phyloP scores from a whole-genome alignment of 2,329 filamentous ascomycete species.

The Colletotrichum magnum region DNA sequence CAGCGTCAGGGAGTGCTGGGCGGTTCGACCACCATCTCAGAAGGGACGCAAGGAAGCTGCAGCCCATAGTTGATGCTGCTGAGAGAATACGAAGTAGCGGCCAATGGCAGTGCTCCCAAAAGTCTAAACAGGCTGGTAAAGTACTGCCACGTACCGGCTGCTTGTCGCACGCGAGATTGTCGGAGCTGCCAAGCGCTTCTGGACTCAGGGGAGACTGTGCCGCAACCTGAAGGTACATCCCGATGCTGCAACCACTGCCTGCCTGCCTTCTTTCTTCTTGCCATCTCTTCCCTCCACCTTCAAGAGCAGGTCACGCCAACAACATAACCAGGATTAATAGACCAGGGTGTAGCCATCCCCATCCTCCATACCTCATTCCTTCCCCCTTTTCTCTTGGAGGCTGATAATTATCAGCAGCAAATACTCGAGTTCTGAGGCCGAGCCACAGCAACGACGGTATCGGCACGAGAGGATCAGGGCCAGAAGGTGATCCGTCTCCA shows the following conservation, averaged over 20 bases:
- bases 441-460: neutral
- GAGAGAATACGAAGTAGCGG: constrained; percentile 24
- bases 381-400: neutral
- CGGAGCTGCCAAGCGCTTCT: constrained; percentile 37
- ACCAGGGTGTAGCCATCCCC: neutral
- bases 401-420: neutral
- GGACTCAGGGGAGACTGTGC: constrained; percentile 39
- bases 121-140: constrained; percentile 15
- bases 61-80: constrained; percentile 11
- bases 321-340: neutral
- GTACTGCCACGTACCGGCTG: constrained; percentile 19
- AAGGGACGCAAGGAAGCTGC: constrained; percentile 22
- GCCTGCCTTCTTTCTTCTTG: neutral
- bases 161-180: constrained; percentile 36
- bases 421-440: no score
- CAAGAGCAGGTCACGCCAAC: neutral
- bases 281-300: neutral
- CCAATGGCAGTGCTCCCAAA: constrained; percentile 28
- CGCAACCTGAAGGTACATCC: constrained; percentile 26
- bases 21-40: constrained; percentile 18
- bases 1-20: neutral
- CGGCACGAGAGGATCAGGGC: constrained; percentile 1
- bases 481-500: neutral
- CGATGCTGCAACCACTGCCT: neutral
- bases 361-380: constrained; percentile 2